Conservation (phyloP, 495 filamentous ascomycete genomes). For the Aspergillus affinis region DNA sequence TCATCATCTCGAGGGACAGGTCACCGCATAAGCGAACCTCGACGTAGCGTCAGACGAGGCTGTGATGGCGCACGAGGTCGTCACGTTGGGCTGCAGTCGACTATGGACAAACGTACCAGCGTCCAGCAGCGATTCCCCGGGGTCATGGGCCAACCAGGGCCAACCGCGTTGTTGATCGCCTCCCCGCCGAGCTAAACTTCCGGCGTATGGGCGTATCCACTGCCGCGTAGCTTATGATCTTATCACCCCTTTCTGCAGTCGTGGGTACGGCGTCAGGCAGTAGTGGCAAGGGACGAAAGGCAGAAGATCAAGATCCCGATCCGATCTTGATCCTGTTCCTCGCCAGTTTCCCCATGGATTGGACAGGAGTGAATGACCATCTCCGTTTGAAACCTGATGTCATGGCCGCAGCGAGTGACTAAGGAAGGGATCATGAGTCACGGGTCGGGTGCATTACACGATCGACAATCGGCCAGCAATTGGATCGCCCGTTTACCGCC, state of each 20-base stretch:
- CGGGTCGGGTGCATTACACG: neutral
- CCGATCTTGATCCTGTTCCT: neutral
- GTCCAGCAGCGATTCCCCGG: too few relatives aligned
- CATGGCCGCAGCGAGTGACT: neutral
- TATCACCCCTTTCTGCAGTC: conserved; percentile 3
- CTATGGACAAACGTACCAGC: neutral
- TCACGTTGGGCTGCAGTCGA: neutral
- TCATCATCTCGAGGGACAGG: too few relatives aligned
- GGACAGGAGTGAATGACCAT: neutral
- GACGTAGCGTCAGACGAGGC: neutral
- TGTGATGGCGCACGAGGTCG: neutral
- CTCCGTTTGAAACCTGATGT: neutral
- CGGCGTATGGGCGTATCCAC: conserved; percentile 5
- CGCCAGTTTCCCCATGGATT: too few relatives aligned
- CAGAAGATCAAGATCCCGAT: neutral
- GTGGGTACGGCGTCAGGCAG: neutral
- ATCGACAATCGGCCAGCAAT: neutral
- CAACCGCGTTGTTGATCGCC: conserved; percentile 7
- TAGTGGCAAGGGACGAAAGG: neutral
- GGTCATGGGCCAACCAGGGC: neutral
- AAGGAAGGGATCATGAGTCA: neutral
- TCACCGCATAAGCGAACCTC: too few relatives aligned
- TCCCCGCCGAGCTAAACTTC: conserved; percentile 1
- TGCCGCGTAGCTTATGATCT: conserved; percentile 1
- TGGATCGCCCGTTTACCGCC: neutral